Base-by-base conservation (phyloP, 768 basidiomycete species). In the Suillus weaverae region DNA sequence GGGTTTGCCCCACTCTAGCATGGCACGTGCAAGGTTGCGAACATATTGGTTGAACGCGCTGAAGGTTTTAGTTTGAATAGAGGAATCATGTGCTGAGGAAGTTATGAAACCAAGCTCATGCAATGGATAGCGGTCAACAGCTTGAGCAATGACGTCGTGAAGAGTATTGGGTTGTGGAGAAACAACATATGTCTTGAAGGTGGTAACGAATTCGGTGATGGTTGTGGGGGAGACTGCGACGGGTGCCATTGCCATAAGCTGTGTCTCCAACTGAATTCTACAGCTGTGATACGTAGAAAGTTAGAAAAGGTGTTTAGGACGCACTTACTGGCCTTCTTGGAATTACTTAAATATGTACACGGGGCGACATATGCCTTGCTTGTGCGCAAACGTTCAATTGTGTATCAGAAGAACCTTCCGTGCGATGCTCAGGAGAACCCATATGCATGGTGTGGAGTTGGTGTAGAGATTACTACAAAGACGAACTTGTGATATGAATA, bases 61-160 rank as follows among this genome's bases (percentile, higher is more conserved):
- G 51, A 75, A 76, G 0, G 73, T 66, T 41, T 69, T 73, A 2
- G 69, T 72, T 35, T 68, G 68, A 9, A 73, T 72, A 16, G 75
- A 68, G 10, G 72, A 76, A 26, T 76, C 68, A 26, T 73, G 73
- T 13, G 73, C 70, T 0, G 73, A 75, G 14, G 74, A 76, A 0
- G 75, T 69, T 41, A 75, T 60, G 11, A 75, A 75, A 10, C 64
- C 61, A 44, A 75, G 70, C n/a, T 75, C 67, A 22, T 69, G 75
- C 5, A 46, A 32, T 13, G 75, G 70, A 41, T 75, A 74, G 11
- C 63, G 67, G 6, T n/a, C 20, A 8, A 65, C 69, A 8, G 70
- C 75, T 18, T 57, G 68, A 57, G 69, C 64, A 22, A 76, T 35
- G 18, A 75, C 62, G 13, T 73, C 70, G 18, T 69, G 57, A 6